Percentiles rank a stretch among this genome's conserved stretches.
Evolutionary conservation across 176 grass and related monocot species (phyloP).

Genomic region (Musa troglodytarum): DNA sequence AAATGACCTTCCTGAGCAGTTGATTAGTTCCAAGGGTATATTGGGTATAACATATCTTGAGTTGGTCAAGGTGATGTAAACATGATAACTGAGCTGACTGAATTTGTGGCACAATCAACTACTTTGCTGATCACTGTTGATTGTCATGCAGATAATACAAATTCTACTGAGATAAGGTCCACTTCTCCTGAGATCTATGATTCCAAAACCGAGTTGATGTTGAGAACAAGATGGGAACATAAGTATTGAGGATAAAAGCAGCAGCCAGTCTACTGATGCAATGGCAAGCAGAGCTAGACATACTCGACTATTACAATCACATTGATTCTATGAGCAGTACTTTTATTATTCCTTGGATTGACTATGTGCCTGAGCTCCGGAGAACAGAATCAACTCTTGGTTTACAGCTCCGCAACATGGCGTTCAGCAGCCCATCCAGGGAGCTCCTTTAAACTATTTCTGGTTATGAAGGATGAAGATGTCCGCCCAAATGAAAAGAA

Average conservation of each 20-base stretch:
- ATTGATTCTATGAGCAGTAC: slow-evolving; percentile 1
- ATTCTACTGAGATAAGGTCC: background rate
- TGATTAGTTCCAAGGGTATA: background rate
- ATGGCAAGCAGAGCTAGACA: slow-evolving; percentile 1
- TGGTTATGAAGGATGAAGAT: too few relatives aligned
- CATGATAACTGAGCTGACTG: too few relatives aligned
- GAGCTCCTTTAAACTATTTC: too few relatives aligned
- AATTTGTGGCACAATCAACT: too few relatives aligned
- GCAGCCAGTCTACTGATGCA: background rate
- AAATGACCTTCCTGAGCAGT: background rate
- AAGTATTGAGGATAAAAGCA: background rate
- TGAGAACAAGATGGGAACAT: background rate
- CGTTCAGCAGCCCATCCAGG: too few relatives aligned
- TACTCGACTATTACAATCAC: background rate
- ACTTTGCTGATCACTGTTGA: background rate
- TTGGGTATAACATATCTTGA: too few relatives aligned
- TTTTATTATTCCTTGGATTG: background rate
- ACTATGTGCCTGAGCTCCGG: slow-evolving; percentile 1
- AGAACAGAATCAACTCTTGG: background rate
- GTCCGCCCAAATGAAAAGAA: too few relatives aligned
- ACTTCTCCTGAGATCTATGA: background rate
- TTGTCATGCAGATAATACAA: background rate
- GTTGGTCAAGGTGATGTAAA: too few relatives aligned
- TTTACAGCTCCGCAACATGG: too few relatives aligned
- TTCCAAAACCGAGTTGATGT: background rate